phyloP scores from a whole-genome alignment of 306 rosid genomes.

The Trifolium pratense region DNA sequence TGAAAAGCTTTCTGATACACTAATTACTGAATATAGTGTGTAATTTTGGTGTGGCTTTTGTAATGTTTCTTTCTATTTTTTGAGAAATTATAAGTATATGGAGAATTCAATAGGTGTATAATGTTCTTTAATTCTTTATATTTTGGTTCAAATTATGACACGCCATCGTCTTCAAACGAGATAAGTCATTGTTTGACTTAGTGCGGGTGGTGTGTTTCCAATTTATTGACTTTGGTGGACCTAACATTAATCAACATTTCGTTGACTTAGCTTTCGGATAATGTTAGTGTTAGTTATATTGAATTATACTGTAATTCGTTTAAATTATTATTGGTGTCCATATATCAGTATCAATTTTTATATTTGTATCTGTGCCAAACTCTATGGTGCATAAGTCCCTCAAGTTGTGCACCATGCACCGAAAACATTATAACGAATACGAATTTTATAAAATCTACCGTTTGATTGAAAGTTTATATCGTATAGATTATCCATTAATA shows the following conservation, averaged over 20 bases:
- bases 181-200: neutral
- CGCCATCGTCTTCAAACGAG: neutral
- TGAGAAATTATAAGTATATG: neutral
- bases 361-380: too few species aligned
- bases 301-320: too few species aligned
- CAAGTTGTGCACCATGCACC: too few species aligned
- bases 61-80: neutral
- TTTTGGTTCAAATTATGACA: neutral
- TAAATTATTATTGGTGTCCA: too few species aligned
- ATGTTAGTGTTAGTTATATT: too few species aligned
- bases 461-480: too few species aligned
- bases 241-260: neutral
- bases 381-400: too few species aligned
- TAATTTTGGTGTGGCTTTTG: constrained; percentile 38
- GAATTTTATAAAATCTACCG: too few species aligned
- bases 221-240: neutral
- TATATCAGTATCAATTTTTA: too few species aligned
- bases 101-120: neutral
- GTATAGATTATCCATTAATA: too few species aligned
- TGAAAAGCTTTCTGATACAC: constrained; percentile 21
- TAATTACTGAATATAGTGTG: constrained; percentile 36
- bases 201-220: neutral
- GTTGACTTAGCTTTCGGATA: neutral
- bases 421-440: too few species aligned
- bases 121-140: neutral